Evolutionary conservation across 108 stramenopile genomes (phyloP).

Genomic region (Pseudonitzschia multiseries): DNA sequence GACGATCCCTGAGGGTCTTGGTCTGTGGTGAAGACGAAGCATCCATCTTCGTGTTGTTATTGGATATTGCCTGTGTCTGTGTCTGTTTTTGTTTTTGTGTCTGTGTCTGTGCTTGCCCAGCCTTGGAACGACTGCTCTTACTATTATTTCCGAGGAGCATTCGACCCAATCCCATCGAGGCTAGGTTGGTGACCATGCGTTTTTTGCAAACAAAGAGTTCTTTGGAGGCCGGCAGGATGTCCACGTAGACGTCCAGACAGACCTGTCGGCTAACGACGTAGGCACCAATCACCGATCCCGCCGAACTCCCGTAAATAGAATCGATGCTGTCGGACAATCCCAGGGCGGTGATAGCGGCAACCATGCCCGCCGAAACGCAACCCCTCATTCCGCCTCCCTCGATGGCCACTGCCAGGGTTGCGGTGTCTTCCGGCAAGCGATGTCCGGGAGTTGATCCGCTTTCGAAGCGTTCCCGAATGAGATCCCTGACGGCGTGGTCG

Average conservation of each 20-base stretch:
- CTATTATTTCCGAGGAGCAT: constrained; percentile 5
- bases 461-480: constrained; percentile 52
- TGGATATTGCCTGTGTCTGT: no score
- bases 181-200: constrained; percentile 34
- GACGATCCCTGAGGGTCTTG: neutral
- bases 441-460: constrained; percentile 53
- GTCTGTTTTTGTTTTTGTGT: no score
- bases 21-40: neutral
- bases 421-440: constrained; percentile 52
- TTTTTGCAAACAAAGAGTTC: constrained; percentile 66
- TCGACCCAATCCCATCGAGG: constrained; percentile 21
- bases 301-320: constrained; percentile 70
- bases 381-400: constrained; percentile 86
- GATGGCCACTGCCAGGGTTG: constrained; percentile 76
- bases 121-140: neutral
- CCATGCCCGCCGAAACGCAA: constrained; percentile 78
- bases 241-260: constrained; percentile 79
- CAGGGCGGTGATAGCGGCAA: constrained; percentile 72
- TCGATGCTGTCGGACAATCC: constrained; percentile 73
- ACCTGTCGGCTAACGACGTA: constrained; percentile 80
- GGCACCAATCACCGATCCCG: constrained; percentile 73
- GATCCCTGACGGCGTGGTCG: constrained; percentile 64
- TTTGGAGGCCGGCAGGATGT: constrained; percentile 64
- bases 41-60: neutral
- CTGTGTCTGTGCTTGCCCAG: no score